Evolutionary conservation across 2,329 filamentous ascomycete genomes (phyloP), one percentile per base, ranked within the genome.

Genomic region (Ascochyta clinopodiicola): DNA sequence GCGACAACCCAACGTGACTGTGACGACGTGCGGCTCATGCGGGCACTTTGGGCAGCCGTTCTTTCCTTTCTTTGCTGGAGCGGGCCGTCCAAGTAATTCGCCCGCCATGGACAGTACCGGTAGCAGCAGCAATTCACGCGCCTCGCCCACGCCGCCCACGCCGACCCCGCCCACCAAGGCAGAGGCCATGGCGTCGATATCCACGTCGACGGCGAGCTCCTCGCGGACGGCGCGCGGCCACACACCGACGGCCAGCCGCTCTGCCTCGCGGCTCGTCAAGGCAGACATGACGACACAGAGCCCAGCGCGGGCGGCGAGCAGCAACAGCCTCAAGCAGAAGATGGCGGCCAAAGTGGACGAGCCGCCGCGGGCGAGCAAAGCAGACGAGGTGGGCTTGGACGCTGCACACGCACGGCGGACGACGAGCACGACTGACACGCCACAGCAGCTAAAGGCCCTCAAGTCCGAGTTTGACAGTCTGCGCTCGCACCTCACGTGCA

Each of bases 401-500:
- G 53, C 53, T 50, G 39, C 13, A 47, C 55, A 62, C 17, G 36
- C 29, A 37, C 36, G 4, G 19, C 32, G 15, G 19, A 19, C 12
- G 54, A 52, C 40, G 49, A 48, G 32, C n/a, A 12, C 31, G 24
- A 53, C 72, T 73, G 62, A 75, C 59, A 44, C 37, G 15, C n/a
- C 48, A 34, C 66, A 77, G 75, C 71, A 77, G 51, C 71, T 78
- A 37, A 73, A 73, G 56, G 58, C 66, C n/a, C 66, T 77, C 48
- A 69, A 66, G 57, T 60, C 77, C 40, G 85, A 89, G 71, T 81
- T 90, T 40, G 82, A 86, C 63, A 80, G 82, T 62, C 82, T 90
- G 58, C 81, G 86, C 61, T 77, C 75, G 27, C 79, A 88, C 29
- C 77, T 88, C 64, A 86, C 85, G 53, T 90, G 88, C 77, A 86